Base-by-base conservation (phyloP, 202 grass and related monocot genomes). In the Schoenoplectus tabernaemontani region DNA sequence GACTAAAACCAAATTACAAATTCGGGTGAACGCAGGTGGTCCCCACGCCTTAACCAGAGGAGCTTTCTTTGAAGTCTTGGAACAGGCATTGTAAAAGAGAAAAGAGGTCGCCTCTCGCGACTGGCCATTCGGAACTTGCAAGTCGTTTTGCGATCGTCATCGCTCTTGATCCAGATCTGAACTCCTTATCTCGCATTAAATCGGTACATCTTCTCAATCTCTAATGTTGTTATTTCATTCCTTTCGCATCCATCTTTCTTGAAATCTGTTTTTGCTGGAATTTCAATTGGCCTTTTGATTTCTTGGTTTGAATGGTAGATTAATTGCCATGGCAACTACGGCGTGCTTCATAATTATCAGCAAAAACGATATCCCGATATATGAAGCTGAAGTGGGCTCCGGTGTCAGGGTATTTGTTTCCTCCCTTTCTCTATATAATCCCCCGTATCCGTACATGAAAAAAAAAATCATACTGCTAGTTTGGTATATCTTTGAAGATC, bases 291-390 rank as follows among this genome's bases (percentile, higher is more conserved):
- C 44, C 12, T 64, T 47, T 48, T 64, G 9, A 23, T 41, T 79
- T 17, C 6, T 26, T 62, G 50, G 4, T n/a, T 47, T 64, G 3
- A 7, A 19, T 64, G 23, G 3, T 16, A 51, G 53, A 62, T 41
- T 9, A 7, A 24, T 42, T 58, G 41, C 75, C 38, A 92, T 97
- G 91, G 91, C 82, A 1, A 93, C 64, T 58, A 90, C 83, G 5
- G 80, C 87, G 5, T 92, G 91, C 80, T 97, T 97, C 20, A 78
- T 89, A 34, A 89, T 97, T 43, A 83, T 92, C 51, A 87, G 86
- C 77, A 93, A 87, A 59, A 92, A 97, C 51, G 87, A 92, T 75
- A 92, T 97, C 63, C 89, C 86, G n/a, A 87, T 92, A 37, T 97
- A 92, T 39, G 86, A 92, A 81, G 89, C 89, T 88, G 89, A 93